These are phyloP conservation scores for Saitozyma sp. DNA, from an alignment of 768 basidiomycete genomes.

Conservation along the genomic window DNA sequence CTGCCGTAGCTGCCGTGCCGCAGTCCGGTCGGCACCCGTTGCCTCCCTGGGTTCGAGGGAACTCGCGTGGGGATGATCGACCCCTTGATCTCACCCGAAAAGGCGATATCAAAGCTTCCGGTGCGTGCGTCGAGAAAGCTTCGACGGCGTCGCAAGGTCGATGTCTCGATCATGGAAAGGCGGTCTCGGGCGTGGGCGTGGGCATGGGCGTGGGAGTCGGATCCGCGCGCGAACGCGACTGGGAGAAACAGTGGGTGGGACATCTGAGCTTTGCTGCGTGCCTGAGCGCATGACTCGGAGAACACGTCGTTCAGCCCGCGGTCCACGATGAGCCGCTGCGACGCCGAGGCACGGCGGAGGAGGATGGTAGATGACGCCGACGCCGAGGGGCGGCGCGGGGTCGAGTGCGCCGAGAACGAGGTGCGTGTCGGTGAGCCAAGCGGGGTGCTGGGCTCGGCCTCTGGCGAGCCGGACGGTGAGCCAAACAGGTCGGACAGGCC, in stretches of 20 bases:
- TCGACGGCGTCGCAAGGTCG: constrained; percentile 34
- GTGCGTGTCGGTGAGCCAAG: constrained; percentile 27
- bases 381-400: constrained; percentile 2
- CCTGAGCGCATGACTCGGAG: constrained; percentile 69
- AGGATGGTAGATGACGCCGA: constrained; percentile 23
- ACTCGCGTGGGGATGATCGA: constrained; percentile 30
- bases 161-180: constrained; percentile 33
- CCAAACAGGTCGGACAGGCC: not conserved
- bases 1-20: not conserved
- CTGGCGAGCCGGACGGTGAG: constrained; percentile 5
- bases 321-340: constrained; percentile 56
- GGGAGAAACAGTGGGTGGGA: constrained; percentile 38
- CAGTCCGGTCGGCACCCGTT: constrained; percentile 6
- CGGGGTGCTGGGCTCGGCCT: constrained; percentile 4
- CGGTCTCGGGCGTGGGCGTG: constrained; percentile 21
- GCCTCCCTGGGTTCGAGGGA: constrained; percentile 11
- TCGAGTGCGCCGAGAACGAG: constrained; percentile 23
- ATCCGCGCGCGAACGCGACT: constrained; percentile 3
- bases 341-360: constrained; percentile 35
- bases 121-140: constrained; percentile 42
- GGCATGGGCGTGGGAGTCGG: not conserved
- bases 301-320: constrained; percentile 76
- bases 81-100: constrained; percentile 37
- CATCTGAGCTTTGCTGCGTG: constrained; percentile 58
- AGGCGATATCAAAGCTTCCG: constrained; percentile 28